Base-by-base conservation (phyloP, 202 grass and related monocot species). In the Zizania palustris region DNA sequence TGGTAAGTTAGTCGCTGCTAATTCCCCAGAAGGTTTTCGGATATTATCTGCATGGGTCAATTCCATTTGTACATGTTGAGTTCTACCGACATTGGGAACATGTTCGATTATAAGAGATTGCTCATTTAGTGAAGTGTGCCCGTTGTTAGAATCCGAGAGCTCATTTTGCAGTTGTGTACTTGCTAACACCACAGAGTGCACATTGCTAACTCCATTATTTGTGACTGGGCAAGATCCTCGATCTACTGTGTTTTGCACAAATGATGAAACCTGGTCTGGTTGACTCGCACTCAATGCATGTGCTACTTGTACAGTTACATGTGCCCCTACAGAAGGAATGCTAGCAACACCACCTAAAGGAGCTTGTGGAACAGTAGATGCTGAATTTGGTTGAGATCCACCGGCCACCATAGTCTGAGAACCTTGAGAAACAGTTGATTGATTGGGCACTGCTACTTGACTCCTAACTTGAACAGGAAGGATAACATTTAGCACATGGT, bases 381-480 rank as follows among this genome's bases (percentile, higher is more conserved):
- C 45, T 28, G 65, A 51, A 81, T 76, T 85, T 38, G 68, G 78
- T 69, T 97, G 88, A 81, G 77, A 65, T 76, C 49, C 84, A 63
- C 54, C 71, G 48, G 68, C 76, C 64, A 18, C 67, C 51, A 63
- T 35, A 49, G 36, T 65, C 19, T 79, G 77, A 35, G 69, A 80
- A 76, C 65, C 78, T 82, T 93, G 90, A 64, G 74, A 75, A 45
- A 42, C 5, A 9, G 77, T 71, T 77, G 77, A 55, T 65, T 76
- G 66, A 37, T 57, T 73, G 69, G 85, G 75, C 4, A 38, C 68
- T 48, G 80, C 77, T 74, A 68, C 73, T 70, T 87, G 95, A 70
- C 87, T 75, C 42, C 87, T 85, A 73, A 90, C 63, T 84, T 94
- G 89, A 69, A 92, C 87, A 68, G 95, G 95, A 44, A 88, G 83